Evolutionary conservation across 2,329 filamentous ascomycete genomes (phyloP), one percentile per base, ranked within the genome.

Genomic region (Sporothrix curviconia): DNA sequence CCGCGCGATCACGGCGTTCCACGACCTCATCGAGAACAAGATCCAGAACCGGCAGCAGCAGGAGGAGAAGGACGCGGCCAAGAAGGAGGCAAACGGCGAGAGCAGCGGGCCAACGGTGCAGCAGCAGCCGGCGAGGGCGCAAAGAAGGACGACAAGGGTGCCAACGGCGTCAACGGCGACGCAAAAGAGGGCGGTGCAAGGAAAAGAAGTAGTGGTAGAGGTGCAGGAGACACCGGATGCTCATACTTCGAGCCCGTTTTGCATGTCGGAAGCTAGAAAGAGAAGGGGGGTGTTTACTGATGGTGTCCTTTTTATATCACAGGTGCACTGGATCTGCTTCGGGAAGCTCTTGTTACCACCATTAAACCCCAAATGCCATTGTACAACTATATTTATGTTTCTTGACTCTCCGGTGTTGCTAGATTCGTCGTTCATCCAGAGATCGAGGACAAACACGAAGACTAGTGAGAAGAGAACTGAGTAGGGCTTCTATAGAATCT

Each of bases 1-100:
- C 74, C 84, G 94, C 61, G 94, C 94, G 58, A 99, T 99, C 69
- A 97, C 94, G 12, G 94, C 94, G 7, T 99, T 97, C 86, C 94
- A 99, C 72, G 94, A 99, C 71, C 77, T 99, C 65, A 99, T 99
- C 64, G 94, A 99, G 78, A 99, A 99, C 79, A 99, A 99, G 82
- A 96, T 97, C 65, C 92, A 97, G 78, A 99, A 99, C 76, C 84
- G 92, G 71, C 92, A 97, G 75, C 90, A 95, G 72, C 89, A 95
- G 68, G 94, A 97, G 69, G 94, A 99, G 69, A 92, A 92, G 76
- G 92, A 97, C 66, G 82, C 78, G 46, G 84, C 87, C 67, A 90
- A 90, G 76, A 90, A 91, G 69, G 85, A 86, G 44, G 37, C 51
- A 8, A 40, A 83, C 61, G 70, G 71, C 34, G 79, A 83, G 51